A percentile compares a stretch with the other conserved stretches of the same genome.
Evolutionary conservation across 768 basidiomycete genomes (phyloP).

Genomic region (Rubroboletus pulcherrimus): DNA sequence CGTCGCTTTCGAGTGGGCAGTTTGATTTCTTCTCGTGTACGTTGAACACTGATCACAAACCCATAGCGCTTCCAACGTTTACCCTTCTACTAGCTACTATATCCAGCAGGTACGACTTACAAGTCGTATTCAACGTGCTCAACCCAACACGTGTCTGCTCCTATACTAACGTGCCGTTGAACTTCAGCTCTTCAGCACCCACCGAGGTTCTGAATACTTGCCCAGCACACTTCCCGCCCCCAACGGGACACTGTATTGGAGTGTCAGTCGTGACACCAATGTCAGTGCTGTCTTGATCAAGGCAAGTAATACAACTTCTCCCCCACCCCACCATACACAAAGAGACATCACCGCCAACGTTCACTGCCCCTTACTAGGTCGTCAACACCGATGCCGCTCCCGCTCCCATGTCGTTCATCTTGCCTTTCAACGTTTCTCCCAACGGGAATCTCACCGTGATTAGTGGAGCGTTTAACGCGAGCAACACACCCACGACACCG

Average conservation of each 20-base stretch:
- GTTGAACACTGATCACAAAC: neutral
- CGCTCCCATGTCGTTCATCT: slow-evolving; percentile 42
- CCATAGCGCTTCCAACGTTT: slow-evolving; percentile 45
- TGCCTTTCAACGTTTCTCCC: slow-evolving; percentile 49
- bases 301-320: slow-evolving; percentile 26
- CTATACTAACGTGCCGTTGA: neutral
- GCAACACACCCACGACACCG: slow-evolving; percentile 48
- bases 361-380: slow-evolving; percentile 35
- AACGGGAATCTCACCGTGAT: slow-evolving; percentile 47
- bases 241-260: slow-evolving; percentile 58
- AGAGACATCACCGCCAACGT: neutral
- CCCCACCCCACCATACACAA: neutral
- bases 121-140: too few species aligned
- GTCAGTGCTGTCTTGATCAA: slow-evolving; percentile 49
- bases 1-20: slow-evolving; percentile 52
- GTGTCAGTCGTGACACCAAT: slow-evolving; percentile 36
- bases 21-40: neutral
- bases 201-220: slow-evolving; percentile 57
- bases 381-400: slow-evolving; percentile 44
- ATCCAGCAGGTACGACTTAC: slow-evolving; percentile 46
- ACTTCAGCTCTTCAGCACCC: slow-evolving; percentile 54
- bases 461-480: slow-evolving; percentile 44
- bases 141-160: neutral
- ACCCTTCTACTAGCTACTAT: slow-evolving; percentile 57
- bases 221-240: slow-evolving; percentile 53